phyloP scores from a whole-genome alignment of 1,139 yeast genomes.

The Lodderomyces metapsilosis region DNA sequence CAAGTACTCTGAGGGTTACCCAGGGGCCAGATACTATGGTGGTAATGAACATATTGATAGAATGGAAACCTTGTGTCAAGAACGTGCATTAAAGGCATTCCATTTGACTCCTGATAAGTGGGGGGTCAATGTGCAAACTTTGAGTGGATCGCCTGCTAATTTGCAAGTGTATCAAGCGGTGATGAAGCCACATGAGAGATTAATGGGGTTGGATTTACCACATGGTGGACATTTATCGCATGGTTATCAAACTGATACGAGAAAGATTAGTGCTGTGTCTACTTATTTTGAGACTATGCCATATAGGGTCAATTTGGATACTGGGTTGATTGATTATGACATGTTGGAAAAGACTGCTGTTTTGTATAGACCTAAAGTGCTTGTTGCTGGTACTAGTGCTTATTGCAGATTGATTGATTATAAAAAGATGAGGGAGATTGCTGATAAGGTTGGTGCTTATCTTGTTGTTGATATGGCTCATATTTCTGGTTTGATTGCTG shows the following conservation, averaged over 20 bases:
- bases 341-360: constrained; percentile 87
- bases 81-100: constrained; percentile 90
- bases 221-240: constrained; percentile 98
- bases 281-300: constrained; percentile 99
- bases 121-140: constrained; percentile 97
- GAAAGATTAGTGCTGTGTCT: constrained; percentile 94
- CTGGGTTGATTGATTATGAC: constrained; percentile 95
- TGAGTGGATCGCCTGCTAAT: constrained; percentile 97
- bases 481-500: constrained; percentile 93
- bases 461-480: constrained; percentile 98
- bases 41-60: constrained; percentile 94
- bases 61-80: constrained; percentile 87
- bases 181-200: constrained; percentile 90
- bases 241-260: constrained; percentile 94
- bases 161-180: constrained; percentile 93
- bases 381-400: constrained; percentile 98
- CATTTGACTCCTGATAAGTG: constrained; percentile 75
- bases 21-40: constrained; percentile 87
- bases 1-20: constrained; percentile 86
- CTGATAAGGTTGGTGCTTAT: constrained; percentile 95
- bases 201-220: constrained; percentile 96
- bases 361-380: constrained; percentile 89
- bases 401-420: constrained; percentile 94
- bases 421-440: constrained; percentile 93
- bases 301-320: constrained; percentile 84